Conservation (phyloP, 2,329 filamentous ascomycete genomes). For the Aureobasidium sp. region DNA sequence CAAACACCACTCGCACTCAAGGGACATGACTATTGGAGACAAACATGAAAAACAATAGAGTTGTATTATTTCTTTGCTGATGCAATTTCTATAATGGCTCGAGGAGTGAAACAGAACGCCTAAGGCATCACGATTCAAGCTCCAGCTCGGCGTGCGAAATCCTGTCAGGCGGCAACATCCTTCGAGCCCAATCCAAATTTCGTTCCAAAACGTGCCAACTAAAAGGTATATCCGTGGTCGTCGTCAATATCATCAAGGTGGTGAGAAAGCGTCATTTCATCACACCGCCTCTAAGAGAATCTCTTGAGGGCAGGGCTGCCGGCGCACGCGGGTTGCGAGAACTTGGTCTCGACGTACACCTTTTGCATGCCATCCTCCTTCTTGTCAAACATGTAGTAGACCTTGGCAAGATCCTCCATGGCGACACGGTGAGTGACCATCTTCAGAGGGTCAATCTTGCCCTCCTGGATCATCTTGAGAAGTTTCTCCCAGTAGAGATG, state of each 20-base stretch:
- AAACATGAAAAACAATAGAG: neutral
- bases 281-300: conserved; percentile 20
- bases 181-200: conserved; percentile 7
- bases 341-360: conserved; percentile 58
- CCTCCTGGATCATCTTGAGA: conserved; percentile 57
- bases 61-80: neutral
- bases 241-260: conserved; percentile 9
- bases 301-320: conserved; percentile 45
- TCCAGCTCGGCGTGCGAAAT: neutral
- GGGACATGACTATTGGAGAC: neutral
- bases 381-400: conserved; percentile 59
- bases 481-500: conserved; percentile 78
- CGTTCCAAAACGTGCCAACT: conserved; percentile 6
- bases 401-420: conserved; percentile 41
- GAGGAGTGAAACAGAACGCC: neutral
- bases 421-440: conserved; percentile 72
- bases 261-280: neutral
- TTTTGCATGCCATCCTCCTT: conserved; percentile 70
- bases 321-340: conserved; percentile 42
- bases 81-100: neutral
- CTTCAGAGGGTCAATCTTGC: conserved; percentile 63
- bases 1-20: neutral
- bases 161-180: neutral
- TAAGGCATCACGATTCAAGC: neutral
- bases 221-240: conserved; percentile 6